Evolutionary conservation across 2,329 filamentous ascomycete species (phyloP).

Genomic region (Cephalotrichum gorgonifer): DNA sequence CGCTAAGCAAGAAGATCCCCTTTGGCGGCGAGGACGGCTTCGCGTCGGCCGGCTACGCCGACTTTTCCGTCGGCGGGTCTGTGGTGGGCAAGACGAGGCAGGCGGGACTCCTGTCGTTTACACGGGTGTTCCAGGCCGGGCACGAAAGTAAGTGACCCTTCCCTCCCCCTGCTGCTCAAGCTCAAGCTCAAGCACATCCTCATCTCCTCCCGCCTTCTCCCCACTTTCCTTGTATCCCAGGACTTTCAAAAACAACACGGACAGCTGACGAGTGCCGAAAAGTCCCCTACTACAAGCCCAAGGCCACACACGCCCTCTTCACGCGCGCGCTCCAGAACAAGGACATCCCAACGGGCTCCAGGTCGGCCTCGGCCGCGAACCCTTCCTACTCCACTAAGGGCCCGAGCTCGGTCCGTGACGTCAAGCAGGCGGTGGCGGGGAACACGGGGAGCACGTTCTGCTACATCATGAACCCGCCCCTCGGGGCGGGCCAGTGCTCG

Average conservation of each 20-base stretch:
- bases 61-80: conserved; percentile 52
- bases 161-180: neutral
- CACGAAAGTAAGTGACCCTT: conserved; percentile 29
- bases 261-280: too few relatives aligned
- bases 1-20: conserved; percentile 54
- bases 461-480: conserved; percentile 4
- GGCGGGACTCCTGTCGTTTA: conserved; percentile 65
- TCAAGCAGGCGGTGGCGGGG: neutral
- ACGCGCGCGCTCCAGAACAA: conserved; percentile 46
- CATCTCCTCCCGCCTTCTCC: too few relatives aligned
- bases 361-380: conserved; percentile 22
- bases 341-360: conserved; percentile 44
- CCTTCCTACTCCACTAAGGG: conserved; percentile 18
- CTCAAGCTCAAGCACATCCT: neutral
- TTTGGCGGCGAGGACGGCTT: conserved; percentile 32
- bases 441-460: neutral
- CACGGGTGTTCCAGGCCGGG: conserved; percentile 55
- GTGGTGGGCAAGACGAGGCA: conserved; percentile 66
- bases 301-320: conserved; percentile 49
- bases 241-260: too few relatives aligned
- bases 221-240: too few relatives aligned
- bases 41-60: conserved; percentile 56
- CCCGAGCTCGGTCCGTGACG: neutral
- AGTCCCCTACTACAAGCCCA: conserved; percentile 50
- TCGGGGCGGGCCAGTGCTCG: neutral